Conservation (phyloP, 2,329 filamentous ascomycete genomes). For the Xylariomycetidae sp. region DNA sequence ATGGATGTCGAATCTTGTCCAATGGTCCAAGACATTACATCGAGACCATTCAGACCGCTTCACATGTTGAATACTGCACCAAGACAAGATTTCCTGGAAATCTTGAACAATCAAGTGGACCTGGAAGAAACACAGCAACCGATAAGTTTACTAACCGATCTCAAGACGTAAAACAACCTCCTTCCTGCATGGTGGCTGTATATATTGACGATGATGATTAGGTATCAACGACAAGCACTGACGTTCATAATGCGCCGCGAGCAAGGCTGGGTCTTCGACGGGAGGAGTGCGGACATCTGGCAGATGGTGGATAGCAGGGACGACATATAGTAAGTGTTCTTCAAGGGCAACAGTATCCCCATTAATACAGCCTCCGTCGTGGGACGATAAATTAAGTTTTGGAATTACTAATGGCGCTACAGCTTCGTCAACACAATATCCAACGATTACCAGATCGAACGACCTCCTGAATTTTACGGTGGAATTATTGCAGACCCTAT, state of each 20-base stretch:
- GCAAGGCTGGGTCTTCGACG: slow-evolving; percentile 4
- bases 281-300: slow-evolving; percentile 4
- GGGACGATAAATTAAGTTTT: no score
- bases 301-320: slow-evolving; percentile 1
- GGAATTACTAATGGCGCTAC: neutral
- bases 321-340: neutral
- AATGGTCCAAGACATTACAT: slow-evolving; percentile 9
- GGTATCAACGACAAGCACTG: slow-evolving; percentile 8
- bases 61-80: slow-evolving; percentile 5
- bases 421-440: slow-evolving; percentile 29
- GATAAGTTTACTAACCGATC: neutral
- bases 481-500: slow-evolving; percentile 44
- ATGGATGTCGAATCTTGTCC: slow-evolving; percentile 5
- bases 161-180: neutral
- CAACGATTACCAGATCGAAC: slow-evolving; percentile 18
- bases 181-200: slow-evolving; percentile 29
- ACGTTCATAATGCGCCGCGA: slow-evolving; percentile 8
- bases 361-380: no score
- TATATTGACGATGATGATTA: slow-evolving; percentile 23
- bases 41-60: neutral
- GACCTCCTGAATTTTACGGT: slow-evolving; percentile 32
- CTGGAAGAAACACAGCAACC: slow-evolving; percentile 8
- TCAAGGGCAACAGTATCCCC: no score
- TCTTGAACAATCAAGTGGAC: slow-evolving; percentile 18
- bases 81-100: slow-evolving; percentile 18